Evolutionary conservation across 768 basidiomycete genomes (phyloP).

Genomic region (Hygrocybe coccinea): DNA sequence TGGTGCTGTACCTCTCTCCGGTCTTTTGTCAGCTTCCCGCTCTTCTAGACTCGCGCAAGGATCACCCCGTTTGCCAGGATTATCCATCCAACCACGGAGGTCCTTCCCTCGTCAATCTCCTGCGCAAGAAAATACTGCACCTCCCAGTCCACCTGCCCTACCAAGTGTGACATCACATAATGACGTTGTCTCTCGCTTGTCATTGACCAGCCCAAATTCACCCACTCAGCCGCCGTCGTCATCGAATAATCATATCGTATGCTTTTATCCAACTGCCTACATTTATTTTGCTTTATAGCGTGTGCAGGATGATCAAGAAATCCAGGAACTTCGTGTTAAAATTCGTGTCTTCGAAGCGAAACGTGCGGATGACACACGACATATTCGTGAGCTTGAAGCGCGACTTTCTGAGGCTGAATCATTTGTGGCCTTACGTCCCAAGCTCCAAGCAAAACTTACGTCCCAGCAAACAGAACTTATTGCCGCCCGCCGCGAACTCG

Average conservation of each 20-base stretch:
- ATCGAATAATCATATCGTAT: background rate
- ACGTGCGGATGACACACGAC: constrained; percentile 80
- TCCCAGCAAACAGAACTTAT: constrained; percentile 76
- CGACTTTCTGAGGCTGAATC: constrained; percentile 81
- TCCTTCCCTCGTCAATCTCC: constrained; percentile 46
- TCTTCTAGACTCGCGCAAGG: constrained; percentile 24
- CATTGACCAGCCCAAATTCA: constrained; percentile 14
- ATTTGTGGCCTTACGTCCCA: constrained; percentile 80
- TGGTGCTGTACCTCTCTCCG: constrained; percentile 25
- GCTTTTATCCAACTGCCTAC: background rate
- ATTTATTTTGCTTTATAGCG: constrained; percentile 8
- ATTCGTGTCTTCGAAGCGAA: constrained; percentile 81
- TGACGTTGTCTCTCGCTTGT: background rate
- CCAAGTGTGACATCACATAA: background rate
- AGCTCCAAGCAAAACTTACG: constrained; percentile 83
- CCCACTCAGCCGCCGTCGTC: constrained; percentile 29
- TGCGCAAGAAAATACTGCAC: constrained; percentile 30
- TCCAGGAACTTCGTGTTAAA: constrained; percentile 79
- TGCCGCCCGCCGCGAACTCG: constrained; percentile 66
- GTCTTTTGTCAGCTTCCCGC: constrained; percentile 25
- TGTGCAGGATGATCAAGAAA: constrained; percentile 49
- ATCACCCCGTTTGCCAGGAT: constrained; percentile 51
- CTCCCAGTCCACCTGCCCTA: constrained; percentile 21
- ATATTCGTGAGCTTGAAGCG: constrained; percentile 77
- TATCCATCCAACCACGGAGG: constrained; percentile 46